Base-by-base conservation (phyloP, 2,329 filamentous ascomycete species). In the Colletotrichum lindemuthianum region DNA sequence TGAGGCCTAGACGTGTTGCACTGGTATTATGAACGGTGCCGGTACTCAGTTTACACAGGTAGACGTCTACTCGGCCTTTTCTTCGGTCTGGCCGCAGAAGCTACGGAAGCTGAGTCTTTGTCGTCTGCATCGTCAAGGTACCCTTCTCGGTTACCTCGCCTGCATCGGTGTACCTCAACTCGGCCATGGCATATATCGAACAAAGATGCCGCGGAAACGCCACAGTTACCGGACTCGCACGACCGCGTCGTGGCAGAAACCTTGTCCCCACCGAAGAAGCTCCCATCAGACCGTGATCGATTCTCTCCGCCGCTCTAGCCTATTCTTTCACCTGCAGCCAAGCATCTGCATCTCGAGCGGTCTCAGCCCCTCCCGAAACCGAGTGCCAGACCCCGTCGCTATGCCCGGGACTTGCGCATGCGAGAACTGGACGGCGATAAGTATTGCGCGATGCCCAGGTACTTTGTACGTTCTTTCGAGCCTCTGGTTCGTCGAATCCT, bases 361-460 rank as follows among this genome's bases (percentile, higher is more conserved):
- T 53, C 51, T 57, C 59, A 63, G 63, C 36, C 52, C 45, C 13
- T 24, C 36, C 15, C 15, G 47, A 57, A 45, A 44, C 52, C 63
- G 52, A 60, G 58, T 65, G n/a, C 45, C 45, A 41, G 43, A 15
- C 15, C 52, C 40, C 36, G 11, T 52, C 41, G 40, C 52, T 43
- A 47, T 63, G 63, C 51, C 52, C 51, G 63, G n/a, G 45, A 34
- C 47, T 47, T 44, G 13, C 32, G 16, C 39, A 39, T 24, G 13
- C 10, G 33, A 11, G 44, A 50, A 12, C n/a, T 43, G 13, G 13
- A 4, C 59, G 37, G 47, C 36, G 50, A 65, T 65, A 63, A 63
- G 58, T 61, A 65, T 44, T 61, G 36, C 24, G 15, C 16, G 4
- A 12, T 11, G 33, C 58, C 40, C 16, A 8, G 8, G 24, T 12